Conservation (phyloP, 139 green algal species). For the Closterium sp. region DNA sequence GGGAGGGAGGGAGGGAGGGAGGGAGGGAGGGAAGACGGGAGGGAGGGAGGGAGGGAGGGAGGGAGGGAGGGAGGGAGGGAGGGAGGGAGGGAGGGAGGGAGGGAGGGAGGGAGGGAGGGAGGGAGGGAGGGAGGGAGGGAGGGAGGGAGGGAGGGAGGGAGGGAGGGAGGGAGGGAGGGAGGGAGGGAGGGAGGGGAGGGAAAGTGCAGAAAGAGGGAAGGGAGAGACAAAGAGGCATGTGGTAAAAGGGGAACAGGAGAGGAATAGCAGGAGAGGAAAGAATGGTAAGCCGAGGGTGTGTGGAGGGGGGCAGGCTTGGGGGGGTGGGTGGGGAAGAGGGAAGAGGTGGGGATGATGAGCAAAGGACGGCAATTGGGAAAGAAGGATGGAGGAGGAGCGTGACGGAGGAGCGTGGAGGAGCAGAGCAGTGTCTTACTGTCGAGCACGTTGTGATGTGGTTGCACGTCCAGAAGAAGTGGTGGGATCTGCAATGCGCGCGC, state of each 20-base stretch:
- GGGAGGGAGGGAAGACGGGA: not conserved
- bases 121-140: not conserved
- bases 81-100: not conserved
- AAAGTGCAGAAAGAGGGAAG: not conserved
- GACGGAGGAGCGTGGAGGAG: no score
- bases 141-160: not conserved
- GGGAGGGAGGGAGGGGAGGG: not conserved
- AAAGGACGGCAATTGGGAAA: no score
- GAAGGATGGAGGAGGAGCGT: no score
- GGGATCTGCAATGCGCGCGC: slow-evolving; percentile 57
- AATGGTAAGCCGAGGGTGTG: not conserved
- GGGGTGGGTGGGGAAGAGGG: no score
- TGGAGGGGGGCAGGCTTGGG: no score
- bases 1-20: not conserved
- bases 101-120: not conserved
- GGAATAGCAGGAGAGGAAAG: not conserved
- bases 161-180: not conserved
- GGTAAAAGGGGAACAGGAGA: not conserved
- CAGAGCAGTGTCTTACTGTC: slow-evolving; percentile 66
- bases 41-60: not conserved
- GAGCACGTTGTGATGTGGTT: slow-evolving; percentile 89
- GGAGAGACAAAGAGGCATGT: not conserved
- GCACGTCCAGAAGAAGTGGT: slow-evolving; percentile 92
- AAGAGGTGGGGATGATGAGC: no score
- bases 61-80: not conserved